Conservation (phyloP, 441 rosid species). For the Heliophila coronopifolia region DNA sequence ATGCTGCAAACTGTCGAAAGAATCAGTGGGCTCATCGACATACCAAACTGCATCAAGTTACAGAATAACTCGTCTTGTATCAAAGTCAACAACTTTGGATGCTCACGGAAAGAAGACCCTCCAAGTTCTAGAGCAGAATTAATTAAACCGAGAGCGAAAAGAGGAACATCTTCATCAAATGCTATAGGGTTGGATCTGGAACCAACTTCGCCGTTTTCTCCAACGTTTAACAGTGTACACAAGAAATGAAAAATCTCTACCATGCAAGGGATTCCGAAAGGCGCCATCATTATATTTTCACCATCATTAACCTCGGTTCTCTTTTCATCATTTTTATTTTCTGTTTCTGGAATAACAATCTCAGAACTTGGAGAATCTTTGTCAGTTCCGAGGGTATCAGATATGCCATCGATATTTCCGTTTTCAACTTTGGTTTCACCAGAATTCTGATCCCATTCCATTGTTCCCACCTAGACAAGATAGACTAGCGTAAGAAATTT, state of each 20-base stretch:
- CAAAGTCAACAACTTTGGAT: conserved; percentile 56
- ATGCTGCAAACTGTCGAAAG: conserved; percentile 84
- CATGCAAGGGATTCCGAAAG: conserved; percentile 88
- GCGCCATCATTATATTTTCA: conserved; percentile 53
- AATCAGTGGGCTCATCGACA: conserved; percentile 86
- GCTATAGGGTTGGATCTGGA: conserved; percentile 68
- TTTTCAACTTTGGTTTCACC: conserved; percentile 53
- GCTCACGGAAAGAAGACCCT: conserved; percentile 56
- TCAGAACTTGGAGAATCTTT: conserved; percentile 40
- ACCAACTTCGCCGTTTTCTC: conserved; percentile 53
- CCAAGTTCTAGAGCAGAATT: conserved; percentile 83
- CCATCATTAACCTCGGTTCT: conserved; percentile 35
- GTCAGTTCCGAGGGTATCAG: conserved; percentile 44
- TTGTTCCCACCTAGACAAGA: conserved; percentile 45
- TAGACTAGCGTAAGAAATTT: conserved; percentile 19
- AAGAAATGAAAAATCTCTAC: conserved; percentile 85
- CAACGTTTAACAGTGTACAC: conserved; percentile 67
- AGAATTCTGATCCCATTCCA: conserved; percentile 43
- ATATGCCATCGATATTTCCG: conserved; percentile 40
- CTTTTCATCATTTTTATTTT: conserved; percentile 39
- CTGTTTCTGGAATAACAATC: conserved; percentile 30
- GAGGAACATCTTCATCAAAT: conserved; percentile 93
- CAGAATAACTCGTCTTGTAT: conserved; percentile 77
- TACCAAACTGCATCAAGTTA: conserved; percentile 83
- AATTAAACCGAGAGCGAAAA: conserved; percentile 82